These are phyloP conservation scores for Alternaria sp. DNA, from an alignment of 2,329 filamentous ascomycete species.

Conservation along the genomic window DNA sequence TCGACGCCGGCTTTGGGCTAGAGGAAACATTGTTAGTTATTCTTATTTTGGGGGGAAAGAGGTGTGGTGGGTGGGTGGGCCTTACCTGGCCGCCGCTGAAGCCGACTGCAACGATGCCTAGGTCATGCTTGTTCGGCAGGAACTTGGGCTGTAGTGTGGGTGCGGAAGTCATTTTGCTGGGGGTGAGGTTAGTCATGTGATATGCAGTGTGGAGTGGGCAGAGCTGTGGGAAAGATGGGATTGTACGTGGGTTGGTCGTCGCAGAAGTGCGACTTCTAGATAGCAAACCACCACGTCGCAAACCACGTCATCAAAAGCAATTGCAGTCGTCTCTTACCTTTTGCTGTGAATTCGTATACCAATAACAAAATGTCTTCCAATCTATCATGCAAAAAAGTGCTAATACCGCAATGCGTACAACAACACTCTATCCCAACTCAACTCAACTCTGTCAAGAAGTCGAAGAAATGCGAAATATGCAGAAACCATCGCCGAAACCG, in stretches of 20 bases:
- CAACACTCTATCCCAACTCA: not conserved
- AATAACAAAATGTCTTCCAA: not conserved
- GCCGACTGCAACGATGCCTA: constrained; percentile 92
- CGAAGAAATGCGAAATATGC: not conserved
- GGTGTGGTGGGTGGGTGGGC: not conserved
- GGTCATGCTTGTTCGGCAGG: constrained; percentile 76
- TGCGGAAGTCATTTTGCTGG: constrained; percentile 58
- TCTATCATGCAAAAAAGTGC: not conserved
- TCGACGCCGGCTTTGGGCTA: constrained; percentile 93
- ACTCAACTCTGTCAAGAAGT: not conserved
- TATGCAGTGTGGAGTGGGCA: not conserved
- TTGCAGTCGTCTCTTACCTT: not conserved
- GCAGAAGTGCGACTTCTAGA: not conserved
- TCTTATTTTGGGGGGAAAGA: not conserved
- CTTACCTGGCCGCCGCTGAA: constrained; percentile 95
- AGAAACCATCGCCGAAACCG: constrained; percentile 5
- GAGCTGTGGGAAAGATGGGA: not conserved
- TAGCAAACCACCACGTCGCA: not conserved
- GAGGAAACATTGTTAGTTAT: too few species aligned
- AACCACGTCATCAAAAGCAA: not conserved
- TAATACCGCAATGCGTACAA: not conserved
- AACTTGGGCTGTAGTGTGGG: constrained; percentile 73
- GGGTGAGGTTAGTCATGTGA: not conserved
- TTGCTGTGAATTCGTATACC: not conserved
- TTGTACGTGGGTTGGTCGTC: constrained; percentile 2